Base-by-base conservation (phyloP, 1,284 basidiomycete genomes). In the Leucoagaricus sp. region DNA sequence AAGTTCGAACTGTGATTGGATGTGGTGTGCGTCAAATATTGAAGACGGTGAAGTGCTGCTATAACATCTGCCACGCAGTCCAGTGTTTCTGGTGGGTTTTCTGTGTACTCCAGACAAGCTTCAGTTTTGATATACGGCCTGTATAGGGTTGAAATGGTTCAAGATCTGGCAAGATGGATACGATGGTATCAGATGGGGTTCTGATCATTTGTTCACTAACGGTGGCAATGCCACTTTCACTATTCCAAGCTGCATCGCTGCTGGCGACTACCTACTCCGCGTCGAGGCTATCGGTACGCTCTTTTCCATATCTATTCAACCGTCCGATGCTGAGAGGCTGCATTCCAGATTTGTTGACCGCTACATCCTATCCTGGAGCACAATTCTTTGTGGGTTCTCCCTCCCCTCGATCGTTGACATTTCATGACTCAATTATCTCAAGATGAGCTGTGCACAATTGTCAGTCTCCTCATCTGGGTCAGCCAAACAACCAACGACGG, bases 121-220 rank as follows among this genome's bases (percentile, higher is more conserved):
- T 33, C 31, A 12, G 12, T 6, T 33, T 12, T 33, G 31, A 33
- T 7, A 33, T 12, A 33, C 12, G 31, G 31, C 12, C 31, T n/a
- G n/a, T n/a, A 82, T 81, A 7, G 81, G 81, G 19, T 67, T 84
- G 15, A 68, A 80, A 42, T 82, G 81, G 80, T 83, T 83, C 72
- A 83, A 82, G 69, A 79, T 79, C 34, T 72, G 71, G 53, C 65
- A 82, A 57, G 80, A 81, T 53, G 80, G 78, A 5, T 67, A 74
- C 48, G 67, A 42, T 0, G 70, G 64, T 52, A 63, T 69, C 31
- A 67, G 61, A 45, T 81, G 80, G 80, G 80, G 69, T 41, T 77
- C 79, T 9, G 81, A 83, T 64, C 71, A 71, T 9, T 64, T 84
- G 60, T 75, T 81, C 55, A 66, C 73, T 10, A 81, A 80, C 69